Conservation (phyloP, 331 rosid species). For the Malus hybrid region DNA sequence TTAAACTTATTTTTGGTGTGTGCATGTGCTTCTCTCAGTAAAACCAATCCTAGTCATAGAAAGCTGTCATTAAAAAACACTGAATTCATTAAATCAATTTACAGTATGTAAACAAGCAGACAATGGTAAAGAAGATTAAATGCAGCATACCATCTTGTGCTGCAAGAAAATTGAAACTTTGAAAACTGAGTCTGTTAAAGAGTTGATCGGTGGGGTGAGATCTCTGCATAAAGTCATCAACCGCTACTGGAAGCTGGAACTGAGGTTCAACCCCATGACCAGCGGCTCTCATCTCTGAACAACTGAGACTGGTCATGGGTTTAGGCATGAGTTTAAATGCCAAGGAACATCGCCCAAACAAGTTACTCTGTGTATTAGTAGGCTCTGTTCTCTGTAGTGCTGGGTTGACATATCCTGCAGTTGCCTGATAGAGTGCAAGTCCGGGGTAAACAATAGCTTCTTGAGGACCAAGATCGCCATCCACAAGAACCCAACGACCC, state of each 20-base stretch:
- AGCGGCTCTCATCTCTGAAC: conserved; percentile 97
- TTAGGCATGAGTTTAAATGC: conserved; percentile 86
- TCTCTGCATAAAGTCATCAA: conserved; percentile 98
- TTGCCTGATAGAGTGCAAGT: conserved; percentile 93
- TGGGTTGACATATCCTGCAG: conserved; percentile 80
- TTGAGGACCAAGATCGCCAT: conserved; percentile 88
- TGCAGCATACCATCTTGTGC: conserved; percentile 71
- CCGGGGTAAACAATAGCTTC: conserved; percentile 93
- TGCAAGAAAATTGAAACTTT: conserved; percentile 65
- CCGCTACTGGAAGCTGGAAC: conserved; percentile 85
- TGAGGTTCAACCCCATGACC: conserved; percentile 93
- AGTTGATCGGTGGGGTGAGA: conserved; percentile 70
- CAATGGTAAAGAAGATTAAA: background rate
- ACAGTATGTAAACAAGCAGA: background rate
- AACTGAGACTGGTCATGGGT: conserved; percentile 76
- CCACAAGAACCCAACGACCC: conserved; percentile 88
- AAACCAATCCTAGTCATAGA: background rate
- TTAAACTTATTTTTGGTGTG: background rate
- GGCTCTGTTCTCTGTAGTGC: conserved; percentile 74
- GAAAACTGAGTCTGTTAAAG: conserved; percentile 58
- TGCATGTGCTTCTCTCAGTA: background rate
- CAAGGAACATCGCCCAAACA: conserved; percentile 77
- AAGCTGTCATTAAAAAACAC: background rate
- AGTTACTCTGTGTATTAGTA: conserved; percentile 53
- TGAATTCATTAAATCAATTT: background rate